phyloP scores from a whole-genome alignment of 495 filamentous ascomycete species.

The Penicillium robsamsonii region DNA sequence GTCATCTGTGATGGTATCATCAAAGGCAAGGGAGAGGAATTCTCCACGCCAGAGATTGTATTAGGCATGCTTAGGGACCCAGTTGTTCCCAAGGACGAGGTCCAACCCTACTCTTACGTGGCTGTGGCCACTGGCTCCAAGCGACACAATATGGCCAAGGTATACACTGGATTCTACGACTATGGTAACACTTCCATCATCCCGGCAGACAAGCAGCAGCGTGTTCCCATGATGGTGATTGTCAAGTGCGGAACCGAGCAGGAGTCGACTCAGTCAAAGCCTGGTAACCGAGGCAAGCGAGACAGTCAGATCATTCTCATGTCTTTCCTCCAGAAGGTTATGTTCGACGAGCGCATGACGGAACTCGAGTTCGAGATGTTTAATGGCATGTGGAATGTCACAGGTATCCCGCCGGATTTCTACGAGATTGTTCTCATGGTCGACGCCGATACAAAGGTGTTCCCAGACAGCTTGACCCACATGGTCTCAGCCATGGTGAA shows the following conservation, averaged over 20 bases:
- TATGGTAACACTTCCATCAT: constrained; percentile 81
- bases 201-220: constrained; percentile 84
- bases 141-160: constrained; percentile 98
- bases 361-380: constrained; percentile 99
- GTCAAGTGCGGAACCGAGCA: constrained; percentile 95
- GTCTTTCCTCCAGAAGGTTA: constrained; percentile 99
- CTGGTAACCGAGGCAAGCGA: constrained; percentile 95
- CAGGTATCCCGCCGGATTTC: constrained; percentile 95
- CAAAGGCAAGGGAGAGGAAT: constrained; percentile 87
- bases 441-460: constrained; percentile 98
- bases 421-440: constrained; percentile 98
- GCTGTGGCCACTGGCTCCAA: constrained; percentile 95
- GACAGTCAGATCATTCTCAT: constrained; percentile 99
- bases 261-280: constrained; percentile 75
- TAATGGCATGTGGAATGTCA: constrained; percentile 97
- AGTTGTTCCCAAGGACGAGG: constrained; percentile 71
- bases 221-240: constrained; percentile 98
- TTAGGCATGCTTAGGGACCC: constrained; percentile 94
- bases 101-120: constrained; percentile 89
- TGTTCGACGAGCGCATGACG: constrained; percentile 99
- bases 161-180: constrained; percentile 97
- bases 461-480: constrained; percentile 95
- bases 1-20: constrained; percentile 98
- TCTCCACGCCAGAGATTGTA: constrained; percentile 86
- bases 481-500: constrained; percentile 99